A percentile compares a stretch with the other conserved stretches of the same genome.
Conservation (phyloP, 2,329 filamentous ascomycete genomes). For the Aschersonia sp. region DNA sequence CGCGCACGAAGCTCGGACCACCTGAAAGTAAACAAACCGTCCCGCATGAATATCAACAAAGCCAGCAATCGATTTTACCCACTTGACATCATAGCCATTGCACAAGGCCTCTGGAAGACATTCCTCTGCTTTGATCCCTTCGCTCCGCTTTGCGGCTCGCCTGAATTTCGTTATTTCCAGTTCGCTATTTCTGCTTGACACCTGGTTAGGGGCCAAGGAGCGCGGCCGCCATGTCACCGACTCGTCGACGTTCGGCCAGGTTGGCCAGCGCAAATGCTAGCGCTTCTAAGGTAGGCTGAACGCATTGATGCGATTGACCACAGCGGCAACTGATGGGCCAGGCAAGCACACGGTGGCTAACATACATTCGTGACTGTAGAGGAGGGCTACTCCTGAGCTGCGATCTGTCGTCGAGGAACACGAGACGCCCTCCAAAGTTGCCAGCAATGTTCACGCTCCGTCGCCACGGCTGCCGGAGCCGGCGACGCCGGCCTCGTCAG, state of each 20-base stretch:
- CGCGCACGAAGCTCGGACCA: constrained; percentile 1
- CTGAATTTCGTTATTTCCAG: background rate
- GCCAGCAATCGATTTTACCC: constrained; percentile 1
- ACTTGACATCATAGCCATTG: constrained; percentile 7
- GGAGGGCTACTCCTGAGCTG: constrained; percentile 19
- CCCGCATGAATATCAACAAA: constrained; percentile 9
- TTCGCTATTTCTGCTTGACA: background rate
- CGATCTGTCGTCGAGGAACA: constrained; percentile 28
- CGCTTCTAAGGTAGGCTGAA: constrained; percentile 19
- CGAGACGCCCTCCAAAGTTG: constrained; percentile 18
- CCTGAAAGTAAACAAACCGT: constrained; percentile 12
- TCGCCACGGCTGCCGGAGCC: constrained; percentile 22
- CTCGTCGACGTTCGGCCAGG: constrained; percentile 29
- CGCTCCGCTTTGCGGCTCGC: constrained; percentile 2
- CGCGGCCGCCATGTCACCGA: constrained; percentile 20
- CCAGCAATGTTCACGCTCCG: constrained; percentile 14
- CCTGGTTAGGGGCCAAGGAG: background rate
- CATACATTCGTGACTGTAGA: constrained; percentile 7
- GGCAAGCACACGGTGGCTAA: background rate
- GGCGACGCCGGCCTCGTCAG: constrained; percentile 48
- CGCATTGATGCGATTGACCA: constrained; percentile 2
- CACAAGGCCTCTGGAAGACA: constrained; percentile 2
- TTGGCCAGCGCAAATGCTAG: constrained; percentile 20
- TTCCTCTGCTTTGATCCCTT: constrained; percentile 3
- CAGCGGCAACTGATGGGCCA: background rate